Evolutionary conservation across 1,284 basidiomycete species (phyloP).

Genomic region (Pseudozyma pruni): DNA sequence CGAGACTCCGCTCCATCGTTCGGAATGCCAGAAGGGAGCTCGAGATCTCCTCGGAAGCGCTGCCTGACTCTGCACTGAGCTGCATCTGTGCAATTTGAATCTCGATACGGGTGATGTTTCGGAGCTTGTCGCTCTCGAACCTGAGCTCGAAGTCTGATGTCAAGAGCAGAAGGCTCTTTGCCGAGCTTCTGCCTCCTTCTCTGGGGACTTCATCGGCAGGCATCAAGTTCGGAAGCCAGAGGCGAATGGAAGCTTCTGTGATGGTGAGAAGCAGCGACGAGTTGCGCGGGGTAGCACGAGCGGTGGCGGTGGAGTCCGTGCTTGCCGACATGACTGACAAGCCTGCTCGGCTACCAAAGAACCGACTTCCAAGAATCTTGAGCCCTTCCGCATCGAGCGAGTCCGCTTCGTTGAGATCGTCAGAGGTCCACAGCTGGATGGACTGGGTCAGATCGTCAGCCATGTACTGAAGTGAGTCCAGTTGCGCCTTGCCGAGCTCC

Average conservation of each 20-base stretch:
- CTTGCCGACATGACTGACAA: conserved; percentile 47
- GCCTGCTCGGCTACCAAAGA: conserved; percentile 51
- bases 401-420: conserved; percentile 24
- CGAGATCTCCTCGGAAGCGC: conserved; percentile 6
- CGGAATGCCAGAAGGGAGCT: conserved; percentile 24
- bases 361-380: conserved; percentile 53
- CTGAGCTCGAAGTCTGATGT: conserved; percentile 27
- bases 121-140: conserved; percentile 39
- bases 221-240: conserved; percentile 21
- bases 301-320: conserved; percentile 43
- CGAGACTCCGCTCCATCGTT: conserved; percentile 32
- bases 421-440: conserved; percentile 31
- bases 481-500: conserved; percentile 34
- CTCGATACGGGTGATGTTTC: conserved; percentile 31
- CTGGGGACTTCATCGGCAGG: neutral
- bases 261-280: conserved; percentile 33
- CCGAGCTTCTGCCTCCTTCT: neutral
- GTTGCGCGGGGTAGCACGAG: conserved; percentile 14
- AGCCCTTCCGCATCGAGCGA: conserved; percentile 39
- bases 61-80: conserved; percentile 20
- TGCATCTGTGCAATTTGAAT: conserved; percentile 29
- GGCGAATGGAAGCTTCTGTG: conserved; percentile 29
- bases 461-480: conserved; percentile 58
- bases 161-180: conserved; percentile 30
- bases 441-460: conserved; percentile 55